These are phyloP conservation scores for Millerago galiae DNA, from an alignment of 805 yeast genomes.

Conservation along the genomic window DNA sequence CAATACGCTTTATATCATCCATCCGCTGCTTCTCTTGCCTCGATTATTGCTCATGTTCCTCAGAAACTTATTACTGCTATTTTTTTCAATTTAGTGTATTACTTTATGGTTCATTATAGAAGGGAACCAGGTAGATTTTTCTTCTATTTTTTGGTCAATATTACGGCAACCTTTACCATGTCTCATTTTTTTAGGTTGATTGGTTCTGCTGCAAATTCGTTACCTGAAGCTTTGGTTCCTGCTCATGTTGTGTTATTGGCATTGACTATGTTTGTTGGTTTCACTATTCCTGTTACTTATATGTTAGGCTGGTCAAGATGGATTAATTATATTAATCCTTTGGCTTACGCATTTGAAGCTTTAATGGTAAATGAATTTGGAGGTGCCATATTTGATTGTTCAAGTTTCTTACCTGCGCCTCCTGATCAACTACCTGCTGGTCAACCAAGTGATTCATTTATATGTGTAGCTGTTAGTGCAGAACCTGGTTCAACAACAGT, in stretches of 20 bases:
- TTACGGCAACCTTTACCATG: conserved; percentile 40
- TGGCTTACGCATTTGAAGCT: conserved; percentile 50
- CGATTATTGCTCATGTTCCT: conserved; percentile 57
- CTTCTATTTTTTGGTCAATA: conserved; percentile 37
- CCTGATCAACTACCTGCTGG: conserved; percentile 12
- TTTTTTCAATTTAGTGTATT: conserved; percentile 41
- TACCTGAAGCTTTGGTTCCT: conserved; percentile 51
- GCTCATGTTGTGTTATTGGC: conserved; percentile 42
- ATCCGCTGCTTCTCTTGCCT: conserved; percentile 64
- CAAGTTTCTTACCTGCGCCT: conserved; percentile 36
- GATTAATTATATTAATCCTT: conserved; percentile 53
- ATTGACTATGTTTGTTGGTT: conserved; percentile 45
- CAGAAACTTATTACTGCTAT: conserved; percentile 43
- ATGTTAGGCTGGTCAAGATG: conserved; percentile 60
- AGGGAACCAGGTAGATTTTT: conserved; percentile 49
- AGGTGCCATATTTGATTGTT: conserved; percentile 36
- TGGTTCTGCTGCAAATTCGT: conserved; percentile 40
- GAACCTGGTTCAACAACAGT: conserved; percentile 44
- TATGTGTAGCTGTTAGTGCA: conserved; percentile 56
- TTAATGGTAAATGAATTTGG: conserved; percentile 49
- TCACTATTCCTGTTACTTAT: conserved; percentile 46
- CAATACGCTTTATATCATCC: conserved; percentile 69
- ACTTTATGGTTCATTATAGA: conserved; percentile 50
- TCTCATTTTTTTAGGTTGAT: conserved; percentile 46
- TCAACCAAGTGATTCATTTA: conserved; percentile 24